A percentile compares a stretch with the other conserved stretches of the same genome.
Evolutionary conservation across 805 yeast species (phyloP).

Genomic region (Kregervanrija pseudodelftensis): DNA sequence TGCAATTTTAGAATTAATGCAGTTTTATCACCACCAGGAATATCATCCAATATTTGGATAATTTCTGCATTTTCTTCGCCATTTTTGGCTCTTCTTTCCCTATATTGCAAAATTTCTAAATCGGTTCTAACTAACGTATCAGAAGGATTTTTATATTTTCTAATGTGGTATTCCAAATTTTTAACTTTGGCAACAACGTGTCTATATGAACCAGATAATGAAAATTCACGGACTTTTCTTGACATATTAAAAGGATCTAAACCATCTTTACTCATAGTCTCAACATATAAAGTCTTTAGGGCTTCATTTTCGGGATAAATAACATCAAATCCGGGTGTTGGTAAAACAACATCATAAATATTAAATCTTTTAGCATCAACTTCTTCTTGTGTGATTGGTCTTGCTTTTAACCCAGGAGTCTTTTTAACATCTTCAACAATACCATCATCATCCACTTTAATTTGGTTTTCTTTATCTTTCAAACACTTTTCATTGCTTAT

Average conservation of each 20-base stretch:
- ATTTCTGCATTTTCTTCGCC: constrained; percentile 8
- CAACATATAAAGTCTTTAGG: constrained; percentile 54
- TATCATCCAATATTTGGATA: constrained; percentile 25
- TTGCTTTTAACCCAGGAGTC: constrained; percentile 55
- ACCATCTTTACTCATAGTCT: constrained; percentile 71
- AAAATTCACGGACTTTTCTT: constrained; percentile 79
- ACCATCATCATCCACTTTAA: constrained; percentile 34
- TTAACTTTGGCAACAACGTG: constrained; percentile 59
- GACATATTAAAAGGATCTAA: constrained; percentile 83
- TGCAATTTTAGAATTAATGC: constrained; percentile 75
- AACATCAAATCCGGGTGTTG: constrained; percentile 97
- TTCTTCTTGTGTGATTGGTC: constrained; percentile 71
- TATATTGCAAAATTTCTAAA: constrained; percentile 42
- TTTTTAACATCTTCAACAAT: constrained; percentile 67
- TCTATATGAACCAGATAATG: constrained; percentile 88
- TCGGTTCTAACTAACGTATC: constrained; percentile 80
- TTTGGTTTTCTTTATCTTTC: constrained; percentile 22
- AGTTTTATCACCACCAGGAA: constrained; percentile 37
- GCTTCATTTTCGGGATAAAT: constrained; percentile 66
- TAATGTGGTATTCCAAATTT: constrained; percentile 51
- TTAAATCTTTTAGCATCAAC: constrained; percentile 48
- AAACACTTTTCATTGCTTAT: constrained; percentile 27
- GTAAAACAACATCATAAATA: constrained; percentile 81
- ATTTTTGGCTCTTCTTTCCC: constrained; percentile 12
- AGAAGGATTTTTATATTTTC: constrained; percentile 54